phyloP scores from a whole-genome alignment of 1,139 yeast genomes.

The Hanseniaspora gamundiae region DNA sequence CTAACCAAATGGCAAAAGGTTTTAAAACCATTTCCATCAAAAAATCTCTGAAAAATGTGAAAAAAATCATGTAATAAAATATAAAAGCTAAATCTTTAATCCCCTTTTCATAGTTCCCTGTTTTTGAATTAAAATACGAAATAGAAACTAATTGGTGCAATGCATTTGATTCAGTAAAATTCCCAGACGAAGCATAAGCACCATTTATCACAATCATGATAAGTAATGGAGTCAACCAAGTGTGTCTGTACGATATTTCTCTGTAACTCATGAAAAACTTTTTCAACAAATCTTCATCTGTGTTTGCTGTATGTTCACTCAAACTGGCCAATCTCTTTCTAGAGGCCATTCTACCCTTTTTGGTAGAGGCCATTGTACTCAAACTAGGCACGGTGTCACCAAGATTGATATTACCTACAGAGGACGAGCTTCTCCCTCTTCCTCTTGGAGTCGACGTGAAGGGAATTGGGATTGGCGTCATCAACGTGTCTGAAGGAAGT shows the following conservation, averaged over 20 bases:
- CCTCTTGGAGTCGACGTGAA: conserved; percentile 5
- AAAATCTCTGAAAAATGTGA: conserved; percentile 86
- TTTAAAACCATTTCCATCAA: conserved; percentile 68
- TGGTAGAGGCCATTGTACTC: conserved; percentile 17
- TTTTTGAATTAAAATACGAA: conserved; percentile 45
- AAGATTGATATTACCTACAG: conserved; percentile 23
- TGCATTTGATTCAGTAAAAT: conserved; percentile 44
- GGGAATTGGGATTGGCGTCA: not conserved
- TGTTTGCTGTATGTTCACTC: conserved; percentile 11
- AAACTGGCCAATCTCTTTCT: conserved; percentile 15
- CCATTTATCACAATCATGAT: conserved; percentile 30
- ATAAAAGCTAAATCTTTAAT: conserved; percentile 71
- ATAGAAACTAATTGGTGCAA: conserved; percentile 55
- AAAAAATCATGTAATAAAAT: conserved; percentile 66
- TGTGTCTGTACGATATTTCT: conserved; percentile 55
- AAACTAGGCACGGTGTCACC: conserved; percentile 24
- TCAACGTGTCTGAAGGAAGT: not conserved
- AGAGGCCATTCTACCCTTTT: conserved; percentile 16
- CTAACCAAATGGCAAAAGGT: conserved; percentile 51
- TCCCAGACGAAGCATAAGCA: conserved; percentile 38
- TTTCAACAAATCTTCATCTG: conserved; percentile 17
- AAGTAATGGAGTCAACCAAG: conserved; percentile 68
- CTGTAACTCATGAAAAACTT: conserved; percentile 45
- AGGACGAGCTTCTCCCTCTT: conserved; percentile 22
- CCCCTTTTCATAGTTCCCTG: conserved; percentile 68